Percentiles rank a stretch among this genome's conserved stretches.
phyloP scores from a whole-genome alignment of 2,329 filamentous ascomycete genomes.

The Colletotrichum sp. region DNA sequence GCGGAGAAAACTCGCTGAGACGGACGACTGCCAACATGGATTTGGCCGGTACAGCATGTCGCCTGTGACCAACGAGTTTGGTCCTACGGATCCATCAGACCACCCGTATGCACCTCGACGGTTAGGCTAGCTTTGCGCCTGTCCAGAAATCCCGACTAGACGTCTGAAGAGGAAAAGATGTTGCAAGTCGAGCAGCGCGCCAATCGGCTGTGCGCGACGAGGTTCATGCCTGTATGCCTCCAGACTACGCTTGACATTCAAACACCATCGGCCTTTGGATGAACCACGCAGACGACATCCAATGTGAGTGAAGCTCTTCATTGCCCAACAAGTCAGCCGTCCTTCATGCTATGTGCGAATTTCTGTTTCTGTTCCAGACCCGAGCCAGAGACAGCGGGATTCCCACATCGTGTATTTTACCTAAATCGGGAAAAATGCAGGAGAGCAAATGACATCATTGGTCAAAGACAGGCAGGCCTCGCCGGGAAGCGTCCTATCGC shows the following conservation, averaged over 20 bases:
- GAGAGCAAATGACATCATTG: conserved; percentile 11
- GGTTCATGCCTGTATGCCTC: background rate
- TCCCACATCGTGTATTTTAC: conserved; percentile 4
- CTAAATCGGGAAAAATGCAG: background rate
- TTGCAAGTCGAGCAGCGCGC: background rate
- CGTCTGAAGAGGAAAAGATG: background rate
- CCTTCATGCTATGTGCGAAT: background rate
- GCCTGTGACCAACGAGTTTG: background rate
- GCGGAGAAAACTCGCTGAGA: conserved; percentile 17
- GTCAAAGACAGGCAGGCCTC: background rate
- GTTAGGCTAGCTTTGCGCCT: background rate
- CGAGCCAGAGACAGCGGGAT: background rate
- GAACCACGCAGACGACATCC: background rate
- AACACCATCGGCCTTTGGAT: conserved; percentile 1
- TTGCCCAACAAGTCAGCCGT: background rate
- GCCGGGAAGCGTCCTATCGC: background rate
- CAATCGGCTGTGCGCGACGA: background rate
- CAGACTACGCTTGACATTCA: background rate
- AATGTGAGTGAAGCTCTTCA: background rate
- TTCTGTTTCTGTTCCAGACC: background rate
- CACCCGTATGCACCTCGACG: conserved; percentile 3
- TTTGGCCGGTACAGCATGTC: background rate
- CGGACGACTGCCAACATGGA: background rate
- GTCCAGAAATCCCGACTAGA: background rate
- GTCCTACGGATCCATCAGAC: background rate